phyloP scores from a whole-genome alignment of 2,329 filamentous ascomycete genomes.

The Diaporthe capsici region DNA sequence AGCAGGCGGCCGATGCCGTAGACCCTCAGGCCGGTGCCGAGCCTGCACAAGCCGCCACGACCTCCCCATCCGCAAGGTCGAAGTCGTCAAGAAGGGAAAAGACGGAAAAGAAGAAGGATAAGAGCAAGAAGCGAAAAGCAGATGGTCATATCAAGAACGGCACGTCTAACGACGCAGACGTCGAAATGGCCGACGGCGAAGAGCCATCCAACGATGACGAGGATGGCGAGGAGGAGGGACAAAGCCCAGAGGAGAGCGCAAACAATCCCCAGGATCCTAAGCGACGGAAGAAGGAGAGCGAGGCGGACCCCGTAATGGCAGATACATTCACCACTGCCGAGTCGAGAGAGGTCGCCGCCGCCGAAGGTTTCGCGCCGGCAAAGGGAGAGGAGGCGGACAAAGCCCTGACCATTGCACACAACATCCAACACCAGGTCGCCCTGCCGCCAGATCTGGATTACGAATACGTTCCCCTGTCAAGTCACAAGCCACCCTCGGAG shows the following conservation, averaged over 20 bases:
- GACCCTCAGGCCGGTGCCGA: constrained; percentile 55
- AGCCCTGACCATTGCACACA: constrained; percentile 86
- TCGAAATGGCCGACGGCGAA: constrained; percentile 60
- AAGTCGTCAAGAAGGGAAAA: constrained; percentile 52
- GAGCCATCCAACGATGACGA: constrained; percentile 56
- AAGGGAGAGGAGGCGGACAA: constrained; percentile 70
- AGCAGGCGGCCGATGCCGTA: constrained; percentile 65
- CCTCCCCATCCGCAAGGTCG: constrained; percentile 40
- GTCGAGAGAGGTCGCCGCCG: constrained; percentile 88
- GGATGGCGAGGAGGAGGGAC: constrained; percentile 50
- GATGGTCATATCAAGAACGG: constrained; percentile 81
- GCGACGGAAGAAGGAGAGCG: constrained; percentile 73
- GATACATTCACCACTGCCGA: constrained; percentile 96
- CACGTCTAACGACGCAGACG: constrained; percentile 53
- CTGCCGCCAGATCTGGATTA: constrained; percentile 94
- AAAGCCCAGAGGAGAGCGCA: constrained; percentile 44
- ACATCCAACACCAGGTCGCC: constrained; percentile 98
- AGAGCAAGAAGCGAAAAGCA: constrained; percentile 87
- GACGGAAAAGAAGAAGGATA: constrained; percentile 66
- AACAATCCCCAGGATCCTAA: constrained; percentile 69
- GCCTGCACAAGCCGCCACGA: constrained; percentile 42
- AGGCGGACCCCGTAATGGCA: constrained; percentile 85
- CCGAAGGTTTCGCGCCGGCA: constrained; percentile 75
- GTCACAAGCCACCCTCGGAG: constrained; percentile 90
- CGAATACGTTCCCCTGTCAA: constrained; percentile 93